Conservation (phyloP, 441 rosid genomes). For the Eutrema salsugineum region DNA sequence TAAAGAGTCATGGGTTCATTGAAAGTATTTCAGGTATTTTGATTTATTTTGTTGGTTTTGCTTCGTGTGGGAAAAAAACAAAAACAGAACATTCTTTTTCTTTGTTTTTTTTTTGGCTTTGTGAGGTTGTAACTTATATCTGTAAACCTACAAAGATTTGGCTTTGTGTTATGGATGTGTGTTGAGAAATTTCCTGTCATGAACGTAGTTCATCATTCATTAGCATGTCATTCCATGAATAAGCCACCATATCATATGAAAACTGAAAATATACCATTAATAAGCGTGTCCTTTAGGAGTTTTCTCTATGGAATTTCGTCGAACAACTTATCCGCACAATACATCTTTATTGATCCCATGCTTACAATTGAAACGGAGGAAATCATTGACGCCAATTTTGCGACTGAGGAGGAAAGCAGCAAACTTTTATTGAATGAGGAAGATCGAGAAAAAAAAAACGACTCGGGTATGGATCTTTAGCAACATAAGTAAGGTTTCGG, state of each 20-base stretch:
- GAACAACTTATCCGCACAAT: constrained; percentile 32
- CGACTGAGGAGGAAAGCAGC: constrained; percentile 33
- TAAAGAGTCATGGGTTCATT: background rate
- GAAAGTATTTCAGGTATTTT: constrained; percentile 4
- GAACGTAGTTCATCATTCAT: constrained; percentile 4
- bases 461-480: background rate
- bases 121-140: constrained; percentile 25
- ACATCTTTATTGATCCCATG: constrained; percentile 21
- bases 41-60: constrained; percentile 17
- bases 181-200: constrained; percentile 1
- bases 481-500: constrained; percentile 8
- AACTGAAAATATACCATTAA: constrained; percentile 3
- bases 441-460: background rate
- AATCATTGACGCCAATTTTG: background rate
- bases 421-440: constrained; percentile 11
- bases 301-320: constrained; percentile 38
- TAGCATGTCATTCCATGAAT: constrained; percentile 31
- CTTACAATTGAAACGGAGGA: constrained; percentile 34
- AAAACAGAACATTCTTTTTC: constrained; percentile 8
- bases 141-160: constrained; percentile 33
- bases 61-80: background rate
- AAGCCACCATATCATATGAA: constrained; percentile 14
- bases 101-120: constrained; percentile 23
- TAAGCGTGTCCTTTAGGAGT: constrained; percentile 34
- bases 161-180: constrained; percentile 31